Percentiles rank a stretch among this genome's conserved stretches.
Conservation (phyloP, 2,329 filamentous ascomycete species). For the Orbilia oligospora region DNA sequence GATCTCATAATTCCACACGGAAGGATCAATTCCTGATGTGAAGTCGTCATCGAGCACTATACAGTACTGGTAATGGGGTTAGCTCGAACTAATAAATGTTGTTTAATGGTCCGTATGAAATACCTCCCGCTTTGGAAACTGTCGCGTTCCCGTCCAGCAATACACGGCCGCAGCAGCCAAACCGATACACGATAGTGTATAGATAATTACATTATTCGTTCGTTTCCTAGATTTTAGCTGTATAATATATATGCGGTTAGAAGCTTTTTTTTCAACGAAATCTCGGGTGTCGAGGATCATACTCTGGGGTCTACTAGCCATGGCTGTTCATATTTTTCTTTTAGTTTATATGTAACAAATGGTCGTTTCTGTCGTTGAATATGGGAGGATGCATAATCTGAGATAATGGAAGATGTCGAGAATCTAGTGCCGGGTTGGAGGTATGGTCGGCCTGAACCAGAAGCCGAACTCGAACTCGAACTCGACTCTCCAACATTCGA, state of each 20-base stretch:
- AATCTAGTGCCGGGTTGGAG: slow-evolving; percentile 1
- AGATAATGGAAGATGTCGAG: slow-evolving; percentile 48
- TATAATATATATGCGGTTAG: slow-evolving; percentile 3
- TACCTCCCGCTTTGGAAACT: slow-evolving; percentile 35
- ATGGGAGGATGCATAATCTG: slow-evolving; percentile 39
- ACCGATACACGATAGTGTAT: slow-evolving; percentile 13
- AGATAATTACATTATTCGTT: slow-evolving; percentile 26
- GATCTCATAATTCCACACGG: slow-evolving; percentile 71
- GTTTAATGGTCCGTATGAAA: neutral
- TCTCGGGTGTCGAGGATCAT: neutral
- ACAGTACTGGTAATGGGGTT: slow-evolving; percentile 68
- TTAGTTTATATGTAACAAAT: slow-evolving; percentile 46
- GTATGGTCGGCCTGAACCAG: slow-evolving; percentile 2
- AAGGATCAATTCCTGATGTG: slow-evolving; percentile 67
- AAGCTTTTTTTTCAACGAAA: neutral
- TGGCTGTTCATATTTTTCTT: slow-evolving; percentile 37
- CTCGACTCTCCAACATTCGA: slow-evolving; percentile 4
- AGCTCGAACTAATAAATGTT: neutral
- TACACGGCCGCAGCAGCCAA: slow-evolving; percentile 30
- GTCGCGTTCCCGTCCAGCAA: slow-evolving; percentile 42
- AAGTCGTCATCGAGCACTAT: slow-evolving; percentile 72
- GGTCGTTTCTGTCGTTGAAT: slow-evolving; percentile 40
- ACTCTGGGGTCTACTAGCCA: slow-evolving; percentile 46
- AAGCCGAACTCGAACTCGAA: slow-evolving; percentile 14
- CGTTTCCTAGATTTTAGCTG: slow-evolving; percentile 43